These are phyloP conservation scores for Mortierella claussenii DNA, from an alignment of 192 early-diverging fungal species.

Conservation along the genomic window DNA sequence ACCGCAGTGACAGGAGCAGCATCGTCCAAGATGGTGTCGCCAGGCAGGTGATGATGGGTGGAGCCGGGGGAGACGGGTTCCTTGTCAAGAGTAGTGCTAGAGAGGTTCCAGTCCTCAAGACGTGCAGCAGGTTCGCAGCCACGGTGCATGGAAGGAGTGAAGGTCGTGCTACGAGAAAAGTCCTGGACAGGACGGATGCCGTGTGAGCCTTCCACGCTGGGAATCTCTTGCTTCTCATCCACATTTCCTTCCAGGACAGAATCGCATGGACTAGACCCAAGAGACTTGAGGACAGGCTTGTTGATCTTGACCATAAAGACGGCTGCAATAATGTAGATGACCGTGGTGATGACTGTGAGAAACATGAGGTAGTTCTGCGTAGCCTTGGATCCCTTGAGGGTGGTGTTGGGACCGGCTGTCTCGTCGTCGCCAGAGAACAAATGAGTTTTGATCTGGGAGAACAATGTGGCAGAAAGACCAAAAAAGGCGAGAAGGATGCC, in stretches of 20 bases:
- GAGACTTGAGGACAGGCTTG: slow-evolving; percentile 16
- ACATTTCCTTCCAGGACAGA: slow-evolving; percentile 4
- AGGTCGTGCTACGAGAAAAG: slow-evolving; percentile 42
- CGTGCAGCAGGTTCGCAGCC: slow-evolving; percentile 2
- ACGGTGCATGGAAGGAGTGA: slow-evolving; percentile 40
- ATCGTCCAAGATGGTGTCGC: slow-evolving; percentile 30
- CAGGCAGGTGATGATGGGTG: slow-evolving; percentile 24
- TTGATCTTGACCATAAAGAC: slow-evolving; percentile 51
- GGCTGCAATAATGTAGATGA: slow-evolving; percentile 39
- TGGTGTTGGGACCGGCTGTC: not conserved
- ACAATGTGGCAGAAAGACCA: slow-evolving; percentile 48
- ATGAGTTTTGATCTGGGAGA: slow-evolving; percentile 52
- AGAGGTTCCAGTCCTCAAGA: slow-evolving; percentile 34
- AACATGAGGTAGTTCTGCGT: slow-evolving; percentile 47
- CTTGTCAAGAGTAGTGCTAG: slow-evolving; percentile 37
- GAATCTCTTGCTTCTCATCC: slow-evolving; percentile 4
- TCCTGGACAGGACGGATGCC: not conserved
- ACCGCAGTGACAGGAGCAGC: slow-evolving; percentile 7
- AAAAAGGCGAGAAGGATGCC: slow-evolving; percentile 51
- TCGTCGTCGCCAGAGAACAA: slow-evolving; percentile 38
- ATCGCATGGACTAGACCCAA: slow-evolving; percentile 19
- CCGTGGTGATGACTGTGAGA: slow-evolving; percentile 46
- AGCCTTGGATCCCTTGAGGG: slow-evolving; percentile 31
- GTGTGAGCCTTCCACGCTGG: not conserved
- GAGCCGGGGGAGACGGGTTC: not conserved